Conservation (phyloP, 1,284 basidiomycete genomes). For the Peniophora sp. region DNA sequence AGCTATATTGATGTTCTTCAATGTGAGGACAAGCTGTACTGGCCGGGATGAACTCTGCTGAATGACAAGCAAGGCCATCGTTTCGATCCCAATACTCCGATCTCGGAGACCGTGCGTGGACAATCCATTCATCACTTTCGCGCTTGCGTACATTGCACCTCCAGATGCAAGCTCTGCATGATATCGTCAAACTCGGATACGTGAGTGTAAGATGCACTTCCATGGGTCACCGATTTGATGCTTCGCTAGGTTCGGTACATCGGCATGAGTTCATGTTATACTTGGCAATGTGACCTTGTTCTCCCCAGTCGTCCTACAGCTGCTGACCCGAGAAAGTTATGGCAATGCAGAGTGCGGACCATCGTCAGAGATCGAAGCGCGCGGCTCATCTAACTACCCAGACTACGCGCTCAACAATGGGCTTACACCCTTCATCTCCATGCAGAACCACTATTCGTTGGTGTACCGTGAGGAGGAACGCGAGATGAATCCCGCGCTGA, state of each 20-base stretch:
- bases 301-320: not conserved
- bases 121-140: not conserved
- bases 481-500: constrained; percentile 37
- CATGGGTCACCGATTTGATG: too few species aligned
- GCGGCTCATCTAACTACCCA: constrained; percentile 20
- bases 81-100: constrained; percentile 45
- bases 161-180: constrained; percentile 24
- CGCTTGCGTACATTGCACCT: too few species aligned
- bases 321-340: not conserved
- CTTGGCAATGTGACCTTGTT: constrained; percentile 23
- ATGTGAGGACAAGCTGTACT: constrained; percentile 27
- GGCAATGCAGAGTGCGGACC: not conserved
- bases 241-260: constrained; percentile 17
- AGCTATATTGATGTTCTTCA: constrained; percentile 68
- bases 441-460: constrained; percentile 40
- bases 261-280: constrained; percentile 30
- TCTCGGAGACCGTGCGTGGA: constrained; percentile 24
- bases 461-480: constrained; percentile 42
- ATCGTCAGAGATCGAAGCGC: not conserved
- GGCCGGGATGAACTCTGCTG: too few species aligned
- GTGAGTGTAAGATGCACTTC: constrained; percentile 8
- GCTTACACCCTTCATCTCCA: constrained; percentile 41
- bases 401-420: constrained; percentile 26
- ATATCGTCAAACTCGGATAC: constrained; percentile 24
- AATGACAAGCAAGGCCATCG: constrained; percentile 34